These are phyloP conservation scores for Aspergillus nanangensis DNA, from an alignment of 495 filamentous ascomycete genomes.

Conservation along the genomic window DNA sequence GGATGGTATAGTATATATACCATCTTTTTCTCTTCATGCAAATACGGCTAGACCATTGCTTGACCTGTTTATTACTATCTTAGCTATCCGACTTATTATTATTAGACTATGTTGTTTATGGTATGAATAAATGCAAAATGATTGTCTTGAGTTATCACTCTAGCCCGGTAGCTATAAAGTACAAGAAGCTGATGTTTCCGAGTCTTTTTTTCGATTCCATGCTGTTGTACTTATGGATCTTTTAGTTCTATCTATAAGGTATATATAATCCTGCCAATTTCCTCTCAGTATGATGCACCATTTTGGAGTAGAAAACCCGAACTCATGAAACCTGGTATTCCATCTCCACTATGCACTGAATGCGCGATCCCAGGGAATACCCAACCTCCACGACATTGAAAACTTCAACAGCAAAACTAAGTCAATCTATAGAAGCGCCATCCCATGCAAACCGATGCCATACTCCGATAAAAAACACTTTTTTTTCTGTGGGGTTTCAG, in stretches of 20 bases:
- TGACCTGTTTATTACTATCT: conserved; percentile 3
- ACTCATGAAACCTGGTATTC: no score
- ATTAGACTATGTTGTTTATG: conserved; percentile 2
- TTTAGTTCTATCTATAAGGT: no score
- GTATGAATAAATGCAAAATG: conserved; percentile 7
- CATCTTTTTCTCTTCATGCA: conserved; percentile 15
- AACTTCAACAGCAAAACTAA: no score
- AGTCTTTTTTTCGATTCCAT: no score
- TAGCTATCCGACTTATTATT: not conserved
- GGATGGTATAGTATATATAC: not conserved
- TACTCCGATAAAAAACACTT: no score
- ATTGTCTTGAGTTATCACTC: conserved; percentile 4
- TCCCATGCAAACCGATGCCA: conserved; percentile 8
- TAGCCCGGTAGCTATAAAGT: not conserved
- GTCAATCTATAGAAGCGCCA: conserved; percentile 5
- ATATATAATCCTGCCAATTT: no score
- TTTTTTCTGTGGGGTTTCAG: conserved; percentile 5
- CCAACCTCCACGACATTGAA: no score
- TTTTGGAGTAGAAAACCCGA: no score
- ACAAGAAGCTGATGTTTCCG: not conserved
- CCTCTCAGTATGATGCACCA: no score
- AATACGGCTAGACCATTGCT: conserved; percentile 21
- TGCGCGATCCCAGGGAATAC: no score
- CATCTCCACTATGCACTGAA: no score
- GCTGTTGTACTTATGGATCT: no score